These are phyloP conservation scores for Eutrema heterophyllum DNA, from an alignment of 345 rosid genomes.

Conservation along the genomic window DNA sequence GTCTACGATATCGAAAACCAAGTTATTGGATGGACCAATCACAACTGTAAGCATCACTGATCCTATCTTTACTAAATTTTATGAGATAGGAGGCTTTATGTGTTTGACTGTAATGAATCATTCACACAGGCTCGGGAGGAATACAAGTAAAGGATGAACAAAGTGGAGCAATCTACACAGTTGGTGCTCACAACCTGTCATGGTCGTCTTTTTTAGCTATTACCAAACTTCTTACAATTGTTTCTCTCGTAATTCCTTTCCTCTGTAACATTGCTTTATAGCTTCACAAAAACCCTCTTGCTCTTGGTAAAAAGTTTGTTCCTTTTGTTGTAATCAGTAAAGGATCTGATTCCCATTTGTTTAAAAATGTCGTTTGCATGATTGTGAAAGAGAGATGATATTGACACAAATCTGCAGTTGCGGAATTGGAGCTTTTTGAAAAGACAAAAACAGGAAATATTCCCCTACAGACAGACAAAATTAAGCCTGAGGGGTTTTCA, in stretches of 20 bases:
- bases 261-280: slow-evolving; percentile 36
- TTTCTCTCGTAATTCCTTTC: slow-evolving; percentile 36
- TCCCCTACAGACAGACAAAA: slow-evolving; percentile 26
- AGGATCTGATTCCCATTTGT: background rate
- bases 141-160: slow-evolving; percentile 63
- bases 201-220: slow-evolving; percentile 34
- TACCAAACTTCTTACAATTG: slow-evolving; percentile 32
- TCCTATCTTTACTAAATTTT: background rate
- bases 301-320: background rate
- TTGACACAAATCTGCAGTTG: slow-evolving; percentile 9
- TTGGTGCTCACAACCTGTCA: slow-evolving; percentile 55
- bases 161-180: slow-evolving; percentile 44
- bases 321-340: background rate
- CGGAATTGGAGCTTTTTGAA: slow-evolving; percentile 12
- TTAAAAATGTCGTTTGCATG: background rate
- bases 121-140: slow-evolving; percentile 58
- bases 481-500: slow-evolving; percentile 18
- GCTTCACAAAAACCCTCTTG: background rate
- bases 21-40: slow-evolving; percentile 82
- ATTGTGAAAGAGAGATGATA: background rate
- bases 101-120: background rate
- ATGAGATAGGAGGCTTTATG: background rate
- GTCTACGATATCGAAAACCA: slow-evolving; percentile 78
- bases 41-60: slow-evolving; percentile 64
- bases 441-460: slow-evolving; percentile 15